phyloP scores from a whole-genome alignment of 2,329 filamentous ascomycete genomes.

The Ceratocystis papillata region DNA sequence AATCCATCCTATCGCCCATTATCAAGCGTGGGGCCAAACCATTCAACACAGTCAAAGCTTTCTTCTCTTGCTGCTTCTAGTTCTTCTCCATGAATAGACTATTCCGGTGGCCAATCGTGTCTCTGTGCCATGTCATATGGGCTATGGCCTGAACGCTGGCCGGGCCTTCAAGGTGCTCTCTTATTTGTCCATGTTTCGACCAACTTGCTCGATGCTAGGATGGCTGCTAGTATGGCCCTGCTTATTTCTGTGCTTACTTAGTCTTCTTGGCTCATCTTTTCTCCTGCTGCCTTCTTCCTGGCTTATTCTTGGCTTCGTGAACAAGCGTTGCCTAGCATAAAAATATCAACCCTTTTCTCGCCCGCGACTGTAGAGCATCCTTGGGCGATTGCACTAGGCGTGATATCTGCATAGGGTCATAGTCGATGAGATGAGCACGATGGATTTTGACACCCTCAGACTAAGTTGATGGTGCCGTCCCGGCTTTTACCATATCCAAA shows the following conservation, averaged over 20 bases:
- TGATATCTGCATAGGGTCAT: background rate
- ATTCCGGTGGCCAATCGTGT: constrained; percentile 2
- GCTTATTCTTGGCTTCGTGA: background rate
- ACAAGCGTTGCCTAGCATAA: background rate
- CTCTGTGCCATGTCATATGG: background rate
- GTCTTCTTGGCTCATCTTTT: constrained; percentile 1
- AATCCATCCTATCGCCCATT: background rate
- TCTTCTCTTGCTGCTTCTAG: constrained; percentile 11
- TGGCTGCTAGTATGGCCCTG: background rate
- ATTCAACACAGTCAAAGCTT: constrained; percentile 1
- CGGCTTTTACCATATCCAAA: background rate
- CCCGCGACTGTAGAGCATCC: background rate
- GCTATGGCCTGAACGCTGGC: background rate
- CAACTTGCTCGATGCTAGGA: background rate
- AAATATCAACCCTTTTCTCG: background rate
- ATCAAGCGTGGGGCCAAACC: background rate
- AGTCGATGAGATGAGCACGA: background rate
- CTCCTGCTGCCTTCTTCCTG: background rate
- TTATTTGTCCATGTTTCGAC: background rate
- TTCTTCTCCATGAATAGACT: constrained; percentile 8
- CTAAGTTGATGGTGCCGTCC: background rate
- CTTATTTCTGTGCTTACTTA: background rate
- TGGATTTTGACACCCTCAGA: constrained; percentile 6
- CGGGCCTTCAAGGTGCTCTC: background rate
- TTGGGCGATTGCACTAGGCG: background rate